Base-by-base conservation (phyloP, 148 eudicot species). In the Dianthus caryophyllus region DNA sequence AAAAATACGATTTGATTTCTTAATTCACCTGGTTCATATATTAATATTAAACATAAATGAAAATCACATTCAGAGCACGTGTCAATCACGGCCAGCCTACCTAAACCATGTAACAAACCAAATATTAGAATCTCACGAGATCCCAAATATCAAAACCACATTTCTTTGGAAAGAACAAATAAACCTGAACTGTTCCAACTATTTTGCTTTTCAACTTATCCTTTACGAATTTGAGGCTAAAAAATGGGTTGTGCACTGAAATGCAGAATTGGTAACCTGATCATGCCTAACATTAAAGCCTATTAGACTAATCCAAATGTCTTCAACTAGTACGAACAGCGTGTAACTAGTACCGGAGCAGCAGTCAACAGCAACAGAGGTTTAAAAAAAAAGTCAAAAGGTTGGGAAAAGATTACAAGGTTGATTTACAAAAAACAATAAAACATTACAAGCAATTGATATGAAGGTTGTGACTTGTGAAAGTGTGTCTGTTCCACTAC, bases 1-100 rank as follows among this genome's bases (percentile, higher is more conserved):
- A 27, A 12, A 7, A 62, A 26, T 21, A 41, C 29, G 49, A 61
- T 21, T 4, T 21, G 21, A 38, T 11, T n/a, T 21, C 3, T 39
- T 21, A 12, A 62, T 39, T 62, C 31, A 41, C 66, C 30, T 41
- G 24, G 17, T 31, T 39, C 66, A 61, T 39, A 61, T 38, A 39
- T 9, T 62, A 62, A n/a, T 56, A 3, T 26, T n/a, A n/a, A n/a
- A n/a, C n/a, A n/a, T n/a, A n/a, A n/a, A n/a, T n/a, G n/a, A n/a
- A n/a, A n/a, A n/a, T n/a, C n/a, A n/a, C n/a, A n/a, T n/a, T n/a
- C n/a, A n/a, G n/a, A 15, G 20, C 21, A 20, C 24, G 38, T 33
- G 20, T 36, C 22, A 36, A 62, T 22, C 30, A 24, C 14, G 66
- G 66, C 30, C 48, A 62, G 50, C 29, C 48, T 18, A 41, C 29